Conservation (phyloP, 495 filamentous ascomycete genomes). For the Trichoderma erinaceum region DNA sequence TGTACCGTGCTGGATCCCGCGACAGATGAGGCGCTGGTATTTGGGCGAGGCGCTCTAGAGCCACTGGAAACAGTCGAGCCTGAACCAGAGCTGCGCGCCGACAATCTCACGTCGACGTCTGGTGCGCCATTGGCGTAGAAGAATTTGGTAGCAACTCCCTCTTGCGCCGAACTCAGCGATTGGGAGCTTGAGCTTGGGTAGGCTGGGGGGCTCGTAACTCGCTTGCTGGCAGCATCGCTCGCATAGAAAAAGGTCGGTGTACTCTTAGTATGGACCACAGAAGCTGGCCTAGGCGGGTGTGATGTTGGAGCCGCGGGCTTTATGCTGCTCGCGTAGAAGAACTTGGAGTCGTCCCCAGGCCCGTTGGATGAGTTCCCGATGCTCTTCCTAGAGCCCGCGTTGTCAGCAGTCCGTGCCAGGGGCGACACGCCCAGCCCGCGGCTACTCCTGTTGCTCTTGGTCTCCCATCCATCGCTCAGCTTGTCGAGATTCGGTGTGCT, state of each 20-base stretch:
- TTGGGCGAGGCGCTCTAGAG: conserved; percentile 26
- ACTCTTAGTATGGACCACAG: conserved; percentile 5
- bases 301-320: conserved; percentile 32
- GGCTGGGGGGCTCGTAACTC: not conserved
- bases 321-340: conserved; percentile 61
- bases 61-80: conserved; percentile 38
- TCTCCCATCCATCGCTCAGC: conserved; percentile 35
- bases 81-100: conserved; percentile 25
- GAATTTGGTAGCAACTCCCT: conserved; percentile 53
- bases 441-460: conserved; percentile 20
- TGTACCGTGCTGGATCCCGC: not conserved
- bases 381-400: conserved; percentile 24
- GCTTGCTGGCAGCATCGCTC: conserved; percentile 18
- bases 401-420: conserved; percentile 31
- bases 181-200: not conserved
- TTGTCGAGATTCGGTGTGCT: conserved; percentile 44
- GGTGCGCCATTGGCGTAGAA: conserved; percentile 63
- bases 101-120: conserved; percentile 29
- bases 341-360: conserved; percentile 40
- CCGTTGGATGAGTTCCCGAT: conserved; percentile 21
- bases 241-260: conserved; percentile 42
- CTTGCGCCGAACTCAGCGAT: conserved; percentile 19
- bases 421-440: conserved; percentile 31
- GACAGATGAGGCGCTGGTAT: conserved; percentile 4
- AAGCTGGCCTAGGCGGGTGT: conserved; percentile 27